Conservation (phyloP, 1,284 basidiomycete genomes). For the Leccinum griseonigrum region DNA sequence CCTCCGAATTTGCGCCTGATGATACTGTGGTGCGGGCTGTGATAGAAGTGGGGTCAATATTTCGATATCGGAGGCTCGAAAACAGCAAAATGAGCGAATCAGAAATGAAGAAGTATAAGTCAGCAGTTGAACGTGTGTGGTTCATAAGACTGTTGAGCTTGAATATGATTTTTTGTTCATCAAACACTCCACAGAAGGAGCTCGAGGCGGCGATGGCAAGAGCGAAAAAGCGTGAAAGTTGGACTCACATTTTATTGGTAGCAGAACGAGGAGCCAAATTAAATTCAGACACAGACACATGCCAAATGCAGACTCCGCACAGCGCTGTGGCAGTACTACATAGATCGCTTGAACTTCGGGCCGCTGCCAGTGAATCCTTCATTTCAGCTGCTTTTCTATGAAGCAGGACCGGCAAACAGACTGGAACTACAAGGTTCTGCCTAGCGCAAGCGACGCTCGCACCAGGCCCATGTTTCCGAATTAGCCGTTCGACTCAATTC, state of each 20-base stretch:
- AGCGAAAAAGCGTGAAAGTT: too few species aligned
- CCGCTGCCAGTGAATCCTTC: background rate
- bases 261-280: too few species aligned
- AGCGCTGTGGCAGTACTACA: background rate
- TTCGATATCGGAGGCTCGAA: background rate
- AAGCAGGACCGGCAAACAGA: background rate
- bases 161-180: conserved; percentile 66
- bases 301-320: too few species aligned
- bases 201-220: too few species aligned
- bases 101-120: conserved; percentile 64
- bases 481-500: background rate
- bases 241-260: too few species aligned
- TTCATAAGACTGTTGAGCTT: conserved; percentile 73
- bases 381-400: background rate
- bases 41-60: background rate
- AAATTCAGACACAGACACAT: too few species aligned
- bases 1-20: background rate
- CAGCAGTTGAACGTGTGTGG: conserved; percentile 45
- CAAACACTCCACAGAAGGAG: conserved; percentile 24
- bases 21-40: background rate
- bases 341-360: background rate
- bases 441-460: background rate
- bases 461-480: background rate
- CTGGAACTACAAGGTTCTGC: background rate
- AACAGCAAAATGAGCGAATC: conserved; percentile 30